These are phyloP conservation scores for Phytopythium sindhum DNA, from an alignment of 352 stramenopile species.

Conservation along the genomic window DNA sequence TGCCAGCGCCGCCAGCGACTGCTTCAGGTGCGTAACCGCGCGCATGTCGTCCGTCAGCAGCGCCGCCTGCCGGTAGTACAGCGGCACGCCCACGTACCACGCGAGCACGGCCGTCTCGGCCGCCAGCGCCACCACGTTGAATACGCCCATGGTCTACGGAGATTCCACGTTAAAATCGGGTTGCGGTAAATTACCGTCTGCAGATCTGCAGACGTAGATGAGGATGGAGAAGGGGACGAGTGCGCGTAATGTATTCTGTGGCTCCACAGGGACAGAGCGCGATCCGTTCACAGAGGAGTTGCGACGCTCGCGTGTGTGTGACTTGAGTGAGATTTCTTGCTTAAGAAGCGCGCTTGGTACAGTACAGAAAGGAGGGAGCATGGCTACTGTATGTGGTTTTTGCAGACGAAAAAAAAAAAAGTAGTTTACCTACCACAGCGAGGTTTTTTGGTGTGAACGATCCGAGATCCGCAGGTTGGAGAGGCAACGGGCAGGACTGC, in stretches of 20 bases:
- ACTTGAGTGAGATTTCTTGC: too few relatives aligned
- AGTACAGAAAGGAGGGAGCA: too few relatives aligned
- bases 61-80: slow-evolving; percentile 19
- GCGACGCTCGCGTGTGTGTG: too few relatives aligned
- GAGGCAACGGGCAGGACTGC: not conserved
- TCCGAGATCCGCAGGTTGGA: not conserved
- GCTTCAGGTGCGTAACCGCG: slow-evolving; percentile 40
- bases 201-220: not conserved
- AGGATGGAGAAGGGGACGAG: too few relatives aligned
- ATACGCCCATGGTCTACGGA: slow-evolving; percentile 48
- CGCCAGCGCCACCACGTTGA: slow-evolving; percentile 58
- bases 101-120: slow-evolving; percentile 50
- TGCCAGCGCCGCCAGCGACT: slow-evolving; percentile 63
- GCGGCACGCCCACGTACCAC: slow-evolving; percentile 52
- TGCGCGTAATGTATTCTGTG: too few relatives aligned
- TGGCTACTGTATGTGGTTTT: too few relatives aligned
- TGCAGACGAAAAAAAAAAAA: too few relatives aligned
- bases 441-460: too few relatives aligned
- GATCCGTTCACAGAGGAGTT: too few relatives aligned
- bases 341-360: too few relatives aligned
- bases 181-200: not conserved
- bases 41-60: slow-evolving; percentile 40
- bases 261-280: too few relatives aligned
- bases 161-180: not conserved
- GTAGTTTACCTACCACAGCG: too few relatives aligned